Base-by-base conservation (phyloP, 2,329 filamentous ascomycete genomes). In the Calonectria pseudoturangicola region DNA sequence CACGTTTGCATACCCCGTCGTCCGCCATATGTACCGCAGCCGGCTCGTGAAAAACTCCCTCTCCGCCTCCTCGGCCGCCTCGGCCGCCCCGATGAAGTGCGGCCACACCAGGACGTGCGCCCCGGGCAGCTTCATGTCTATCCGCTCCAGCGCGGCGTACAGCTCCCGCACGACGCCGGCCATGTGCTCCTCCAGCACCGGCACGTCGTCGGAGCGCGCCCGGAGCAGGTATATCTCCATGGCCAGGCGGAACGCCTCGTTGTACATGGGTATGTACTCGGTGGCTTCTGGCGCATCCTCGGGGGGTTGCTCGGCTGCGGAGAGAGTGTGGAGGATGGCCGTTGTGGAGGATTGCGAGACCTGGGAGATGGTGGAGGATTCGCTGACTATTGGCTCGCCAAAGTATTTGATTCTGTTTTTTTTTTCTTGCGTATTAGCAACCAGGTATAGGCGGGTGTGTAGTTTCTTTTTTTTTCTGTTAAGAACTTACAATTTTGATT, bases 41-140 rank as follows among this genome's bases (percentile, higher is more conserved):
- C 62, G 62, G 4, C 5, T 13, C 1, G 62, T 73, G 39, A 73
- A 73, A 18, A 63, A 73, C 4, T 28, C 54, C 30, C 67, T 25
- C n/a, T 66, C 28, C 21, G 36, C 43, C 27, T 60, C 4, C 5
- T 36, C 54, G 13, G n/a, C 67, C 15, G 71, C 66, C 48, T 73
- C 71, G 16, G 71, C 71, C 12, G 71, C 71, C 18, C 71, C 71
- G 13, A 73, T 54, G 41, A 73, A 73, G 30, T 41, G 16, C 36
- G 71, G 71, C 71, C 71, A 73, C 27, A 73, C 71, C 41, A 73
- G 43, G 5, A 73, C 67, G 16, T 73, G 71, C 4, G 71, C 71
- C 2, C 71, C 71, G 30, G 71, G 71, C 21, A 48, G 28, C 25
- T 67, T 36, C 45, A 68, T 68, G 54, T 73, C 66, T 13, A 73